These are phyloP conservation scores for Zymoseptoria passerinii DNA, from an alignment of 2,329 filamentous ascomycete genomes.

Conservation along the genomic window DNA sequence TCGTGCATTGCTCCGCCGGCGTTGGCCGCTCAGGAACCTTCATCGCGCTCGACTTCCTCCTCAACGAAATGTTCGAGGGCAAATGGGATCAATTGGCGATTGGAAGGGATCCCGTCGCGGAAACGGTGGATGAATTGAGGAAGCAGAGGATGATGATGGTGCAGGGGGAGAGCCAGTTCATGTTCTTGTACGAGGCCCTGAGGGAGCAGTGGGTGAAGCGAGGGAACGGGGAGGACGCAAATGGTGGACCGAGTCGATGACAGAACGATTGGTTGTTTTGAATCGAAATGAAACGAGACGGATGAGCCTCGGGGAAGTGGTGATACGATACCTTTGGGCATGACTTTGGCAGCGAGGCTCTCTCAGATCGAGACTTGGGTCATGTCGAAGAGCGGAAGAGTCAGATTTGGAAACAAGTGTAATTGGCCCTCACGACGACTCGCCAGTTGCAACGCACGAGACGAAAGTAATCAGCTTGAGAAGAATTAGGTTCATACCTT, in stretches of 20 bases:
- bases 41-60: constrained; percentile 86
- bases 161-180: constrained; percentile 74
- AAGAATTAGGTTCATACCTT: too few species aligned
- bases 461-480: too few species aligned
- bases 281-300: background rate
- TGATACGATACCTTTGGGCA: too few species aligned
- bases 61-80: constrained; percentile 71
- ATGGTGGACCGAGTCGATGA: background rate
- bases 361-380: too few species aligned
- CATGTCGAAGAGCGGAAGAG: too few species aligned
- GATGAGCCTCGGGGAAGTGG: too few species aligned
- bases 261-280: background rate
- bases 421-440: too few species aligned
- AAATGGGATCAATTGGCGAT: constrained; percentile 46
- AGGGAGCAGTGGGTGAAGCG: constrained; percentile 62
- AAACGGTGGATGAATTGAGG: constrained; percentile 70
- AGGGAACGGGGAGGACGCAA: background rate
- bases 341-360: too few species aligned
- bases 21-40: constrained; percentile 93
- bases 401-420: too few species aligned
- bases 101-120: constrained; percentile 60
- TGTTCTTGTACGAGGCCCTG: constrained; percentile 82
- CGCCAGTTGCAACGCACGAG: too few species aligned
- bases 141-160: constrained; percentile 95
- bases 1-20: constrained; percentile 69